phyloP scores from a whole-genome alignment of 164 flowering plant genomes.

The Magnolia officinalis region DNA sequence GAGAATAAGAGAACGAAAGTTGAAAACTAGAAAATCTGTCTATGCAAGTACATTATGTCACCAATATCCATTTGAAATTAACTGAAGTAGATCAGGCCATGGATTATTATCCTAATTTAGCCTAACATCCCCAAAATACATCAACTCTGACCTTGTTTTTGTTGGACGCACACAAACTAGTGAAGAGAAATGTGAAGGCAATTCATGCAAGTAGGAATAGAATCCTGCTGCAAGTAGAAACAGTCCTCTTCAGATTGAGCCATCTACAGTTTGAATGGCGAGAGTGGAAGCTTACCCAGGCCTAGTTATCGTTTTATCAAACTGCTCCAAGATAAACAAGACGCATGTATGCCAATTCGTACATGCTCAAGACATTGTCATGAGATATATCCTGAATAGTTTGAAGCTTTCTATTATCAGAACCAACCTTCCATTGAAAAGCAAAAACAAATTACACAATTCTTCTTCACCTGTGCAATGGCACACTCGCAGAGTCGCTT shows the following conservation, averaged over 20 bases:
- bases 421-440: background rate
- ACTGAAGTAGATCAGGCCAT: background rate
- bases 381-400: slow-evolving; percentile 61
- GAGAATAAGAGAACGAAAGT: background rate
- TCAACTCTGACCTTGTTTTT: too few species aligned
- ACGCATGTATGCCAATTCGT: slow-evolving; percentile 89
- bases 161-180: too few species aligned
- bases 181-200: too few species aligned
- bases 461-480: slow-evolving; percentile 50
- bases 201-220: too few species aligned
- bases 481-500: slow-evolving; percentile 63
- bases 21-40: background rate
- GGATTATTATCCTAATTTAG: too few species aligned
- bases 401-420: background rate
- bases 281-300: slow-evolving; percentile 54
- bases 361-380: slow-evolving; percentile 88
- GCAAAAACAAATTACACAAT: background rate
- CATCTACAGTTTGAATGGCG: background rate
- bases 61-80: background rate
- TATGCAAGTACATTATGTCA: background rate
- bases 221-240: too few species aligned
- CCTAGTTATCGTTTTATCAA: slow-evolving; percentile 54
- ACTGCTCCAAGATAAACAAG: slow-evolving; percentile 79
- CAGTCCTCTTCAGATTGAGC: too few species aligned
- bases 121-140: too few species aligned